A percentile compares a stretch with the other conserved stretches of the same genome.
Evolutionary conservation across 1,284 basidiomycete genomes (phyloP).

Genomic region (Malassezia nana): DNA sequence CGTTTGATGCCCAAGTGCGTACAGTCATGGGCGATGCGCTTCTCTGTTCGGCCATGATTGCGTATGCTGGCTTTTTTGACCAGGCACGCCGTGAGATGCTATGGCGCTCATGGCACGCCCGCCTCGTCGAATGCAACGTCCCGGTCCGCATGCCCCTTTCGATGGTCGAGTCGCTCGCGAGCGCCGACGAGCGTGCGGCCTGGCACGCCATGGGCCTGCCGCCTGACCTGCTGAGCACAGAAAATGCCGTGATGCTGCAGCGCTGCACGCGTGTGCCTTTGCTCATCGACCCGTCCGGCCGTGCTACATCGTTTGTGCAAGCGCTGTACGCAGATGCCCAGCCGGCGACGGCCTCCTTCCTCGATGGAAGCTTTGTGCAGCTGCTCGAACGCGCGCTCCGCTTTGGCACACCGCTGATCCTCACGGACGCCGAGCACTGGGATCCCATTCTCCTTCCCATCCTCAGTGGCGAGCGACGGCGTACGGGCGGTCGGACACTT

Average conservation of each 20-base stretch:
- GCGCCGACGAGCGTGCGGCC: constrained; percentile 85
- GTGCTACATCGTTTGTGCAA: constrained; percentile 83
- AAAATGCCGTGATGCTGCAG: constrained; percentile 94
- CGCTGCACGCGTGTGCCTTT: constrained; percentile 95
- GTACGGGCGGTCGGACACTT: constrained; percentile 78
- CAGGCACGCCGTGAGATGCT: constrained; percentile 94
- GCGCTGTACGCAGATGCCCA: constrained; percentile 93
- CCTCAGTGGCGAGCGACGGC: constrained; percentile 87
- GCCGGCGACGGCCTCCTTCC: constrained; percentile 94
- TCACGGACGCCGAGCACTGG: constrained; percentile 94
- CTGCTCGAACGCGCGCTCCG: constrained; percentile 96
- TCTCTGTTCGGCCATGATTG: constrained; percentile 88
- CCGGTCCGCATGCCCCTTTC: constrained; percentile 86
- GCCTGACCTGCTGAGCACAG: constrained; percentile 85
- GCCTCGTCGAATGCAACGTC: constrained; percentile 78
- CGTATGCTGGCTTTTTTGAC: constrained; percentile 97
- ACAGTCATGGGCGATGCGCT: constrained; percentile 96
- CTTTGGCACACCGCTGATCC: constrained; percentile 92
- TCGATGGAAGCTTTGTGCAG: constrained; percentile 97
- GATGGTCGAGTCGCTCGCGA: constrained; percentile 88
- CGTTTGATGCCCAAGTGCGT: constrained; percentile 96
- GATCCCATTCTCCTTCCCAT: constrained; percentile 97
- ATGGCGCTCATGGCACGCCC: constrained; percentile 89
- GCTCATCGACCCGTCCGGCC: constrained; percentile 97
- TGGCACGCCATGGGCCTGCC: constrained; percentile 95